phyloP scores from a whole-genome alignment of 139 green algal genomes.

The Spirogloea muscicola region DNA sequence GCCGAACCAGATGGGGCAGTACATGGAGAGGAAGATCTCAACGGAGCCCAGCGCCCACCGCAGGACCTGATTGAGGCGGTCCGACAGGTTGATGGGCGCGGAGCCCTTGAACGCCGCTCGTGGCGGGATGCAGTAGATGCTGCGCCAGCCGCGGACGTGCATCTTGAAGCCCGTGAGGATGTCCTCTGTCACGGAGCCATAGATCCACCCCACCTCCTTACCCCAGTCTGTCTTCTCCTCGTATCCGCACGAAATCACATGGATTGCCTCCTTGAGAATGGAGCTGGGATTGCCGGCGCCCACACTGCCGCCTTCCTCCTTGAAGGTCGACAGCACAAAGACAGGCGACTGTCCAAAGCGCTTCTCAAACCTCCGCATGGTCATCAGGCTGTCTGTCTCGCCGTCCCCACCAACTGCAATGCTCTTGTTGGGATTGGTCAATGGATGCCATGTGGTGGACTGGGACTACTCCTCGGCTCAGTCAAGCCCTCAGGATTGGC shows the following conservation, averaged over 20 bases:
- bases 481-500: too few relatives aligned
- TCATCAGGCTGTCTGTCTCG: background rate
- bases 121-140: conserved; percentile 32
- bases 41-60: conserved; percentile 25
- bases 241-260: conserved; percentile 40
- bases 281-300: background rate
- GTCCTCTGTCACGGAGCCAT: conserved; percentile 44
- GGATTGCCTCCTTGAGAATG: conserved; percentile 32
- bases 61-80: conserved; percentile 18
- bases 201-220: conserved; percentile 44
- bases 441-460: conserved; percentile 14
- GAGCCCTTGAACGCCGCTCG: conserved; percentile 37
- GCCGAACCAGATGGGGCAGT: conserved; percentile 29
- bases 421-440: too few relatives aligned
- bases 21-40: conserved; percentile 40
- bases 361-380: conserved; percentile 11
- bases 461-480: too few relatives aligned
- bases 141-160: conserved; percentile 38
- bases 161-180: conserved; percentile 38
- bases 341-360: conserved; percentile 14
- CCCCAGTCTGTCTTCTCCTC: conserved; percentile 40
- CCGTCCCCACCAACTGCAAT: too few relatives aligned
- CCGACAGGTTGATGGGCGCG: conserved; percentile 40
- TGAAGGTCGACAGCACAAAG: conserved; percentile 12
- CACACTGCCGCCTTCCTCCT: conserved; percentile 20